Percentiles rank a stretch among this genome's conserved stretches.
Conservation (phyloP, 2,329 filamentous ascomycete species). For the Pseudocercospora macadamiae region DNA sequence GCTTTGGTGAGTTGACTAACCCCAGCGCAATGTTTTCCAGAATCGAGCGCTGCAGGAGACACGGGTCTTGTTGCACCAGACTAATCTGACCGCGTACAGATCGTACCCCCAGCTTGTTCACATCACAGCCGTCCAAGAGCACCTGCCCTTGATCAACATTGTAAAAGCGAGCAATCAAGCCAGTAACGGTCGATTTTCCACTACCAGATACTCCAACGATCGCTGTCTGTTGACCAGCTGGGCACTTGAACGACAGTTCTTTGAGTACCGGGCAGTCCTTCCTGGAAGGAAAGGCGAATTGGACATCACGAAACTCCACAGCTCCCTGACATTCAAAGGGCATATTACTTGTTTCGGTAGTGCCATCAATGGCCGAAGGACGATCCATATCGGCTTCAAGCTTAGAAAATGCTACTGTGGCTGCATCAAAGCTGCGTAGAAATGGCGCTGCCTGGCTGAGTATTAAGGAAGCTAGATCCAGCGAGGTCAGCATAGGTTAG, state of each 20-base stretch:
- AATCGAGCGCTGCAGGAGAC: slow-evolving; percentile 55
- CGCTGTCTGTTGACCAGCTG: slow-evolving; percentile 42
- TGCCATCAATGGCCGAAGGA: slow-evolving; percentile 43
- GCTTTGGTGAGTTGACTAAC: slow-evolving; percentile 46
- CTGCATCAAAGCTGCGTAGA: slow-evolving; percentile 55
- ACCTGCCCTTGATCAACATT: slow-evolving; percentile 41
- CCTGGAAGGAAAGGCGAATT: slow-evolving; percentile 47
- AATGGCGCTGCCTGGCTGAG: slow-evolving; percentile 52
- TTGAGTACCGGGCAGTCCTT: slow-evolving; percentile 45
- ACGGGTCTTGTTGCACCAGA: slow-evolving; percentile 56
- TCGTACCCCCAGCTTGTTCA: slow-evolving; percentile 36
- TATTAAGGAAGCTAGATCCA: slow-evolving; percentile 49
- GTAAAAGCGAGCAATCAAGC: slow-evolving; percentile 41
- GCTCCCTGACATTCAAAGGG: slow-evolving; percentile 13
- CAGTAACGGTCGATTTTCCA: slow-evolving; percentile 47
- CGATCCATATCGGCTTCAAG: slow-evolving; percentile 62
- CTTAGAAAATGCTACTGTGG: slow-evolving; percentile 59
- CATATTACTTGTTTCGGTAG: slow-evolving; percentile 27
- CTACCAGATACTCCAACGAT: slow-evolving; percentile 48
- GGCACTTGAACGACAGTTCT: slow-evolving; percentile 41
- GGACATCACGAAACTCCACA: slow-evolving; percentile 44
- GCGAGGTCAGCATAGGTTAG: too few relatives aligned
- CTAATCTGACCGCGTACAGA: slow-evolving; percentile 43
- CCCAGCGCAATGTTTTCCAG: slow-evolving; percentile 59
- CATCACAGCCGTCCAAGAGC: slow-evolving; percentile 43